Evolutionary conservation across 23 red algal species (phyloP), one percentile per base, ranked within the genome.

Genomic region (Gracilariopsis chorda): DNA sequence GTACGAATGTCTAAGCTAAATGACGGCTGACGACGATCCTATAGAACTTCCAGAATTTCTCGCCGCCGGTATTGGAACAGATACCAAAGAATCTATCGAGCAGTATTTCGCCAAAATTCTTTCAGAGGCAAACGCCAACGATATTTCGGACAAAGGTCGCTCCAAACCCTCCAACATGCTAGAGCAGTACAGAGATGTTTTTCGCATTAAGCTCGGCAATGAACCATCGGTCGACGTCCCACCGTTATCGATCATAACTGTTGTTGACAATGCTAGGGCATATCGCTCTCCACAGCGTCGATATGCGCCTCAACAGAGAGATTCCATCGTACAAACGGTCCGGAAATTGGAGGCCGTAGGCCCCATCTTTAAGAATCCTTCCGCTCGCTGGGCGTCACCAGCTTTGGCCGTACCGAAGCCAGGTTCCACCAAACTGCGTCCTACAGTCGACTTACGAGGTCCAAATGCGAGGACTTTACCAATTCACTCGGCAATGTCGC

Each of bases 401-500:
- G 60, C 40, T 13, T 41, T 86, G 2, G 82, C 82, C 12, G 60
- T 86, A 1, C 58, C 55, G 20, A 86, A 86, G 52, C 62, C 63
- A 11, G 78, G 78, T 13, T 45, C 53, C 1, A 61, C 52, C 20
- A 83, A 44, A 40, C 78, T 83, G 23, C 40, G 60, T 7, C 52
- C 72, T 27, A 86, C 61, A 11, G 82, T 86, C 1, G 82, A 86
- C 36, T 48, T 86, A 24, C 82, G 12, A 20, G 40, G 82, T 19
- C 62, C 23, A 16, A 86, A 86, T 45, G 59, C 61, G 6, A 12
- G 63, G 8, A 71, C 39, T 33, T 21, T 86, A 24, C 82, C 82
- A 2, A 49, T 73, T 28, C 34, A 47, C 37, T 86, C 62, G 1
- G 59, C 82, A 20, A 71, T 55, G 62, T 62, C 64, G 35, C 82